Evolutionary conservation across 2,329 filamentous ascomycete species (phyloP), one percentile per base, ranked within the genome.

Genomic region (Botrytis deweyae): DNA sequence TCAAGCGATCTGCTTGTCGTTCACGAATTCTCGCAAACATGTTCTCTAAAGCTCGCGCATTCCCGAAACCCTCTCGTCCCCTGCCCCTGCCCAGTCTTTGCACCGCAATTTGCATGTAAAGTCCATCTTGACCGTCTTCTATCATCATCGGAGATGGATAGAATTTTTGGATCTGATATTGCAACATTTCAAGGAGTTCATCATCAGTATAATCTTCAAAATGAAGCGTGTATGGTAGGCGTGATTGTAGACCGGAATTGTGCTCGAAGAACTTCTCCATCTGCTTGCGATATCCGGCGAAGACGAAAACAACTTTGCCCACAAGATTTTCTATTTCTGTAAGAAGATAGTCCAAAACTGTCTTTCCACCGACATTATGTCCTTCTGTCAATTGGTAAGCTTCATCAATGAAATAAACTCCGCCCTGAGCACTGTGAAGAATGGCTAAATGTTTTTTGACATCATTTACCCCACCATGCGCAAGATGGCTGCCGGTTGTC

Each of bases 221-320:
- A 61, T 88, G 85, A 78, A 95, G 84, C 49, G 86, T 82, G 18
- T 88, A 83, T 0, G 92, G 92, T 55, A 95, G 90, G 0, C 92
- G 88, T 76, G 91, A 93, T 0, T 87, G 84, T 4, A 95, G 83
- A 0, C 93, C 92, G 0, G 89, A 89, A 63, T 95, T 95, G 75
- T 94, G 91, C 0, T 88, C 85, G 65, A 93, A 94, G 80, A 95
- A 93, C 0, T 86, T 86, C 77, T 95, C 92, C 92, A 95, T 95
- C 75, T 92, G 86, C 76, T 89, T 90, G 67, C 85, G 85, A 81
- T 95, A 95, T 0, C 93, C 92, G 0, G 92, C 92, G 4, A 95
- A 83, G 0, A 95, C 85, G 71, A 95, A 92, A 0, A 91, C 88
- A 0, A 95, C 81, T 77, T 92, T 92, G 0, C 92, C 92, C 0